These are phyloP conservation scores for Pezicula neosporulosa DNA, from an alignment of 2,329 filamentous ascomycete genomes.

Conservation along the genomic window DNA sequence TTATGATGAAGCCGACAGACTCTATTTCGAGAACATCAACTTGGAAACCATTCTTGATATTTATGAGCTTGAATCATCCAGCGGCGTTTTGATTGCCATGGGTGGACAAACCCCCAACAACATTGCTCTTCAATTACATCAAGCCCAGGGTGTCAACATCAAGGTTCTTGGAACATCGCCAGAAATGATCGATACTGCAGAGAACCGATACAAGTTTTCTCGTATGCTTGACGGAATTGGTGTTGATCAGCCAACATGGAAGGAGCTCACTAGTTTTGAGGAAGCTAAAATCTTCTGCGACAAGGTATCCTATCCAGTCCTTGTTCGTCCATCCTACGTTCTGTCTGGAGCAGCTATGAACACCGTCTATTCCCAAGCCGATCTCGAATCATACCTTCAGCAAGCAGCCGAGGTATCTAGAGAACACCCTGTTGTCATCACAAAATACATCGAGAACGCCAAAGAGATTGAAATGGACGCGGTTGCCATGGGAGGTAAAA, in stretches of 20 bases:
- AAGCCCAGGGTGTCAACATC: constrained; percentile 62
- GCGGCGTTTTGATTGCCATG: constrained; percentile 90
- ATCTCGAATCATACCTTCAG: constrained; percentile 81
- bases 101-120: constrained; percentile 98
- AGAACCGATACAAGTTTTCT: constrained; percentile 98
- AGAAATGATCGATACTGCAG: constrained; percentile 97
- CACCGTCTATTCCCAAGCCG: constrained; percentile 94
- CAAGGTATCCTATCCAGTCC: constrained; percentile 85
- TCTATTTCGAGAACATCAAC: constrained; percentile 97
- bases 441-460: constrained; percentile 98
- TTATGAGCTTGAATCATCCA: constrained; percentile 80
- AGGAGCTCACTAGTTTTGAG: constrained; percentile 91
- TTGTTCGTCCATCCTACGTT: constrained; percentile 95
- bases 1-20: constrained; percentile 87
- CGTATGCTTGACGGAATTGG: constrained; percentile 93
- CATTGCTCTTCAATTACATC: constrained; percentile 85
- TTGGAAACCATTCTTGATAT: constrained; percentile 90
- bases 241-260: constrained; percentile 97
- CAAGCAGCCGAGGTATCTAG: constrained; percentile 92
- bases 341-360: constrained; percentile 98
- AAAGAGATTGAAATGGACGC: constrained; percentile 99
- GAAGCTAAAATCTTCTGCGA: constrained; percentile 87
- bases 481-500: constrained; percentile 82
- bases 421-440: constrained; percentile 96
- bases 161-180: constrained; percentile 94